Percentiles rank a stretch among this genome's conserved stretches.
These are phyloP conservation scores for Xanthoceras sorbifolium DNA, from an alignment of 345 rosid species.

Conservation along the genomic window DNA sequence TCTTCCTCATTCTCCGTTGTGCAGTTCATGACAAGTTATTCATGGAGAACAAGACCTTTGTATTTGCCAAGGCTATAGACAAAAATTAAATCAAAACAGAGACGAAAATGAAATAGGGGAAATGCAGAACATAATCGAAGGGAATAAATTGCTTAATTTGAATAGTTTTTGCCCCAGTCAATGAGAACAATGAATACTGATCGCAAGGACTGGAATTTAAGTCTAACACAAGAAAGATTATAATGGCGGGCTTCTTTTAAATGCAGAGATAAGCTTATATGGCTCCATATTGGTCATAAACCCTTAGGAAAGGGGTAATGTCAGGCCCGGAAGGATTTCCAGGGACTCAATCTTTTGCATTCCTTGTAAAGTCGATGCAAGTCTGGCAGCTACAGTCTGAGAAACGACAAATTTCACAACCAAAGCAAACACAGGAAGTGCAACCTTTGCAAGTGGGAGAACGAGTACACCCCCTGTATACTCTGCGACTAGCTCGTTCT, in stretches of 20 bases:
- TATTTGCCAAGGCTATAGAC: neutral
- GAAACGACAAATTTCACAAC: slow-evolving; percentile 87
- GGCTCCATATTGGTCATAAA: slow-evolving; percentile 18
- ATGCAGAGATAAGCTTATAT: slow-evolving; percentile 1
- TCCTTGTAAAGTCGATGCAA: slow-evolving; percentile 82
- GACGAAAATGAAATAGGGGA: neutral
- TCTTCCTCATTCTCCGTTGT: neutral
- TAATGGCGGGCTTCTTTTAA: slow-evolving; percentile 6
- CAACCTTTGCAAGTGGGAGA: slow-evolving; percentile 91
- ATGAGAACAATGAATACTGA: slow-evolving; percentile 24
- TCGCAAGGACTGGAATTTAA: slow-evolving; percentile 22
- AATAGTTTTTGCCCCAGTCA: slow-evolving; percentile 22
- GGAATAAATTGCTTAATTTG: slow-evolving; percentile 23
- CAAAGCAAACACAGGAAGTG: slow-evolving; percentile 96
- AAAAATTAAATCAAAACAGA: neutral
- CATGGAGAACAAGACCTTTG: no score
- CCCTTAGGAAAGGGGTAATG: neutral
- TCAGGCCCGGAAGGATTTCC: neutral
- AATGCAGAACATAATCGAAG: slow-evolving; percentile 9
- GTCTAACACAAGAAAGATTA: slow-evolving; percentile 16
- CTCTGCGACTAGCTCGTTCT: slow-evolving; percentile 79
- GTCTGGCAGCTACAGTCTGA: slow-evolving; percentile 93
- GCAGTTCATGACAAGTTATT: neutral
- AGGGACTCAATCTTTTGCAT: slow-evolving; percentile 47
- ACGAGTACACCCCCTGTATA: slow-evolving; percentile 79